Evolutionary conservation across 495 filamentous ascomycete genomes (phyloP), one percentile per base, ranked within the genome.

Genomic region (Neurospora sp.): DNA sequence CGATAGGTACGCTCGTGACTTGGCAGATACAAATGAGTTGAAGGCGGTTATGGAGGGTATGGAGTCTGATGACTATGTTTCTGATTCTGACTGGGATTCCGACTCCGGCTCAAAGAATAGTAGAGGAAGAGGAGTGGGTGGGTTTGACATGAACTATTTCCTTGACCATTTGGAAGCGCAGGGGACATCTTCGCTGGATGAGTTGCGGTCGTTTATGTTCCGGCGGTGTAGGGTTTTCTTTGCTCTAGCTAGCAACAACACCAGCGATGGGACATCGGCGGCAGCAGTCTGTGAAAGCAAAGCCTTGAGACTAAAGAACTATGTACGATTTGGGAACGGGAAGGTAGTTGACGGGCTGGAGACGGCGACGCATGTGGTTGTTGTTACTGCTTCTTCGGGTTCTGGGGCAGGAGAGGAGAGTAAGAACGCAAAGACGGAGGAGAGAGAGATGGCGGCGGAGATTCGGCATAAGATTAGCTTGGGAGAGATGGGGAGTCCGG

Each of bases 1-100:
- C 2, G 96, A 99, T 80, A 94, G 94, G 77, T 98, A 94, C 79
- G 86, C 90, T 2, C 86, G 94, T 38, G 89, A 97, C 74, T 83
- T 91, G 12, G 53, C 27, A 4, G 86, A 81, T 1, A 77, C 84
- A 0, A 87, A 90, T 5, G 93, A 97, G 77, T 82, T 98, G 39
- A 83, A 81, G 68, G 80, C 83, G 14, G 81, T 93, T 61, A 74
- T 90, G 40, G 80, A 84, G 2, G 73, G 78, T 35, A 89, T 89
- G 83, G 72, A 76, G 69, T 37, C 76, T 22, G 68, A 74, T 20
- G 71, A 74, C 2, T 69, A 69, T 1, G 44, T 8, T 8, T 20
- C 9, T 6, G 38, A 68, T 2, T 71, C 44, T 0, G 42, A 68
- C 4, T 35, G 27, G 27, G 22, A 35, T 9, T 69, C 70, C 1